These are phyloP conservation scores for Zygosaccharomyces siamensis DNA, from an alignment of 805 yeast genomes.

Conservation along the genomic window DNA sequence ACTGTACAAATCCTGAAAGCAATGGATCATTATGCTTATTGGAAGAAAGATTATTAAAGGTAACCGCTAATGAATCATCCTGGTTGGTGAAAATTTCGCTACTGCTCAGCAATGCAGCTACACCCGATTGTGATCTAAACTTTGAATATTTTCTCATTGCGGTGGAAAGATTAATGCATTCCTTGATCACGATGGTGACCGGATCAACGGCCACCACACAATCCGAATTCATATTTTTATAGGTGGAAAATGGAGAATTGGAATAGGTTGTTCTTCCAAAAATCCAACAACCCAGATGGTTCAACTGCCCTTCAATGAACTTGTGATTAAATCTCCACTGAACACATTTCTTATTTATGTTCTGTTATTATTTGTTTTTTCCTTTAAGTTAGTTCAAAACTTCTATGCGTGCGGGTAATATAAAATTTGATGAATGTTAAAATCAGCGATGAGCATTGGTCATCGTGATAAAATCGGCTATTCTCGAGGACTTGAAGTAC, in stretches of 20 bases:
- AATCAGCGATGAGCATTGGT: background rate
- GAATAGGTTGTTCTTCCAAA: background rate
- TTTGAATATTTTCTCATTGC: conserved; percentile 86
- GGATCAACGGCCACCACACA: conserved; percentile 55
- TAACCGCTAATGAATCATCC: conserved; percentile 38
- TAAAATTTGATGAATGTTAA: background rate
- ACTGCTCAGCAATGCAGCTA: conserved; percentile 78
- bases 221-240: conserved; percentile 1
- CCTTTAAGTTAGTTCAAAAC: background rate
- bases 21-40: conserved; percentile 48
- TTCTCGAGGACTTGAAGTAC: background rate
- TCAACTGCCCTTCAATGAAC: background rate
- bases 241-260: background rate
- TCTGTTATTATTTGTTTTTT: background rate
- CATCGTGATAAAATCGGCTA: background rate
- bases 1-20: conserved; percentile 70
- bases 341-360: background rate
- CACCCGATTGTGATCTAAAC: conserved; percentile 59
- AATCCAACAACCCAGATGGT: background rate
- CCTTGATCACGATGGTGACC: conserved; percentile 76
- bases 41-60: conserved; percentile 31
- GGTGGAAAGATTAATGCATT: conserved; percentile 78
- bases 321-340: background rate
- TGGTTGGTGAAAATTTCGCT: conserved; percentile 46
- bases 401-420: background rate